phyloP scores from a whole-genome alignment of 1,284 basidiomycete species.

The Pulveroboletus sp. region DNA sequence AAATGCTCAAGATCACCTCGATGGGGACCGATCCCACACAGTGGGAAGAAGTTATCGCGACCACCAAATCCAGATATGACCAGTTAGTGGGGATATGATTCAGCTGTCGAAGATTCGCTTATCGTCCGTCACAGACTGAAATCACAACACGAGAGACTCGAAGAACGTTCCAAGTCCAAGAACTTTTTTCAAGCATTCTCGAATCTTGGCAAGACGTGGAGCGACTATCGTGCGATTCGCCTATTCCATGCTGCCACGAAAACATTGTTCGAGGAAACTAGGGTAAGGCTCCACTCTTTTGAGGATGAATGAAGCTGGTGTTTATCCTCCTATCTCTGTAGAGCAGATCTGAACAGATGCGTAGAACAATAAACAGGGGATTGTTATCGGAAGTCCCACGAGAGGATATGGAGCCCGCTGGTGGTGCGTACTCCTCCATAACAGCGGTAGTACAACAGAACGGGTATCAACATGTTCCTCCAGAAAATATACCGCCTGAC shows the following conservation, averaged over 20 bases:
- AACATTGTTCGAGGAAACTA: too few species aligned
- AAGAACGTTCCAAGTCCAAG: not conserved
- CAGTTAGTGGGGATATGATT: not conserved
- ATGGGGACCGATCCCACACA: not conserved
- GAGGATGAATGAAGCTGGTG: too few species aligned
- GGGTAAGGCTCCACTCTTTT: too few species aligned
- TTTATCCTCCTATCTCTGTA: too few species aligned
- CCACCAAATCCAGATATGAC: not conserved
- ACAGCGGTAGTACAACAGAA: too few species aligned
- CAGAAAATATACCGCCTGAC: too few species aligned
- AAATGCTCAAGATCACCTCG: not conserved
- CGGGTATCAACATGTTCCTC: too few species aligned
- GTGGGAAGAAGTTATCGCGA: not conserved
- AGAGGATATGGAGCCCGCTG: too few species aligned
- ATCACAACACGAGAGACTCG: not conserved
- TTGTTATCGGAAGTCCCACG: too few species aligned
- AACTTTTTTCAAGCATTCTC: not conserved
- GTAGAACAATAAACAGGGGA: too few species aligned
- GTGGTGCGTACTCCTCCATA: too few species aligned
- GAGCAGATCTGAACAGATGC: too few species aligned
- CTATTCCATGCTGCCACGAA: not conserved
- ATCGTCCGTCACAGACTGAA: not conserved
- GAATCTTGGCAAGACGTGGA: not conserved
- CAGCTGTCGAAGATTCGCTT: not conserved
- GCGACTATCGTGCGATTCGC: not conserved